phyloP scores from a whole-genome alignment of 352 stramenopile species.

The Pythium utonaiense region DNA sequence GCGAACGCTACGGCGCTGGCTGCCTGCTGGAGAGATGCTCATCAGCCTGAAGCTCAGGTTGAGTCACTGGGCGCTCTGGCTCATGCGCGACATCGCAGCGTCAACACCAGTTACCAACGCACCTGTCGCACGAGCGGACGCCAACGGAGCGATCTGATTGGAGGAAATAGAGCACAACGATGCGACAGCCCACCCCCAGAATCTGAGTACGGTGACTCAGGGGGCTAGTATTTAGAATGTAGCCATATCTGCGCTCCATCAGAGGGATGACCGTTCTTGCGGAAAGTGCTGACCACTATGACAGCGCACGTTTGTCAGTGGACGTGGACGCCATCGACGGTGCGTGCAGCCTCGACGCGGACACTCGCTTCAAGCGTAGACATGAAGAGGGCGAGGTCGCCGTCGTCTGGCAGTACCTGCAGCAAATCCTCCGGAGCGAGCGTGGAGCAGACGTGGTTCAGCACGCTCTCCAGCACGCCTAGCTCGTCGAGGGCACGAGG shows the following conservation, averaged over 20 bases:
- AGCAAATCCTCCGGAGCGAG: slow-evolving; percentile 72
- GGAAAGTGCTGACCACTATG: too few species aligned
- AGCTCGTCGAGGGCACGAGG: slow-evolving; percentile 25
- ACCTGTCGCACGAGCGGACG: background rate
- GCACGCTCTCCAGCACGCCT: slow-evolving; percentile 54
- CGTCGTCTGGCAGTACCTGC: slow-evolving; percentile 73
- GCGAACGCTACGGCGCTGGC: background rate
- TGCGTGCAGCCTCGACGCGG: slow-evolving; percentile 37
- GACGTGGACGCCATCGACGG: slow-evolving; percentile 19
- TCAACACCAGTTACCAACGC: background rate
- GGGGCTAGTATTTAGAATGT: background rate
- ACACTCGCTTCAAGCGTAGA: slow-evolving; percentile 67
- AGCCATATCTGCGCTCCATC: too few species aligned
- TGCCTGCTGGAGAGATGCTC: background rate
- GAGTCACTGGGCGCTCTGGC: background rate
- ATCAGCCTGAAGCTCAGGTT: background rate
- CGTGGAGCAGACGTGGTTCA: slow-evolving; percentile 69
- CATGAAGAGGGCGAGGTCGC: slow-evolving; percentile 71
- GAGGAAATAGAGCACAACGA: background rate
- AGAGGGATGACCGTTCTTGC: too few species aligned
- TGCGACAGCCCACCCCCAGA: slow-evolving; percentile 1
- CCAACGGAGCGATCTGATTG: background rate
- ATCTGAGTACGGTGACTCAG: background rate
- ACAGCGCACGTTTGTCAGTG: too few species aligned
- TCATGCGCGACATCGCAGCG: background rate